Evolutionary conservation across 2,329 filamentous ascomycete genomes (phyloP), one percentile per base, ranked within the genome.

Genomic region (Ophiostoma sp.): DNA sequence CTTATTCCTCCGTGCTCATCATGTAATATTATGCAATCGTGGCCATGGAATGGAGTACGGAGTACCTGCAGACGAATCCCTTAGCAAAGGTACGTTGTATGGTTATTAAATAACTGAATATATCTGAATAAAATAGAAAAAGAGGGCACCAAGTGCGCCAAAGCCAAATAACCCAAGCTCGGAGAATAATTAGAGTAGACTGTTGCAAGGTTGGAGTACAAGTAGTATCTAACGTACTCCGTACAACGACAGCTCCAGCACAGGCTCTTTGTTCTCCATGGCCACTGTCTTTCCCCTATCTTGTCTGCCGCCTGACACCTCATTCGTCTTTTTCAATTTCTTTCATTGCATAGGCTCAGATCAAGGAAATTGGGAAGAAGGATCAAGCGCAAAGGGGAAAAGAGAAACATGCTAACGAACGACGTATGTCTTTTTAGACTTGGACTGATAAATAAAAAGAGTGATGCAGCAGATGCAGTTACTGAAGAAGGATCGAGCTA

Each of bases 401-500:
- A 27, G 12, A 4, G 49, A n/a, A 55, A 27, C 27, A 27, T 27
- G 27, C 27, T 2, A 27, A 27, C 27, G 27, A 27, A 27, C 27
- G 27, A 27, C 27, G 27, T 27, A 27, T 27, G 27, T 27, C 27
- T 27, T 27, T 2, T 27, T 27, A 27, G 27, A 27, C 27, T 27
- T 27, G 27, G 27, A 27, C 27, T 27, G 27, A 27, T 27, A 27
- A 27, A 27, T 27, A 27, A 27, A 27, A 27, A 27, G n/a, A n/a
- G n/a, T 27, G 47, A 55, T 55, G 11, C 1, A 52, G 42, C 7
- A 52, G n/a, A 52, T 16, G n/a, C 47, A 16, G 47, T n/a, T 49
- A 8, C 18, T 55, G 49, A 55, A 55, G 49, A 55, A 55, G 49
- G 49, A 55, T 55, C 49, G 49, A 55, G 49, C 49, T 55, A 55